Evolutionary conservation across 2,329 filamentous ascomycete species (phyloP).

Genomic region (Pseudomassariella vexata): DNA sequence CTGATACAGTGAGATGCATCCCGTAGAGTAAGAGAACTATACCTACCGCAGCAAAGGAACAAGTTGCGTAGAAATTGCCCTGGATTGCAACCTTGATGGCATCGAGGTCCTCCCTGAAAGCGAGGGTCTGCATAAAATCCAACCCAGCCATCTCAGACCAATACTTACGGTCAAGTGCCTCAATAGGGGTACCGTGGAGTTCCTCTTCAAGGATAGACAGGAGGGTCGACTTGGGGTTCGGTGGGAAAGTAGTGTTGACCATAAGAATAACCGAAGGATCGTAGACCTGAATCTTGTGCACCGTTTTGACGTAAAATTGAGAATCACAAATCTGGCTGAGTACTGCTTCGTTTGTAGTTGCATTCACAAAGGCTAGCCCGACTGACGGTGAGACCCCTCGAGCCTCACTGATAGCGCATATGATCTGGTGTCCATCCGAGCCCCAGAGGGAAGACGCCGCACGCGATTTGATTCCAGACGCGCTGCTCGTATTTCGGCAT

Average conservation of each 20-base stretch:
- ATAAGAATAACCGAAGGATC: conserved; percentile 76
- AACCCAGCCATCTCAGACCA: conserved; percentile 78
- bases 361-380: conserved; percentile 80
- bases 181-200: conserved; percentile 55
- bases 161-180: conserved; percentile 66
- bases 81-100: conserved; percentile 72
- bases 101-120: conserved; percentile 73
- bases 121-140: conserved; percentile 73
- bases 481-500: conserved; percentile 26
- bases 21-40: not conserved
- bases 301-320: conserved; percentile 81
- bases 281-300: conserved; percentile 80
- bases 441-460: conserved; percentile 35
- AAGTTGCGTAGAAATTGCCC: conserved; percentile 82
- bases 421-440: conserved; percentile 59
- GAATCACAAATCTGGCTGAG: conserved; percentile 90
- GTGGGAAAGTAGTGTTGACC: conserved; percentile 59
- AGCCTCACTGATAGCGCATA: conserved; percentile 86
- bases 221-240: conserved; percentile 66
- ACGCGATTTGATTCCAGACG: conserved; percentile 40
- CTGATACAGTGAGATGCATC: conserved; percentile 35
- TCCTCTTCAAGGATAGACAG: conserved; percentile 70
- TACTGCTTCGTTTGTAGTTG: conserved; percentile 76
- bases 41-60: conserved; percentile 78
- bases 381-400: conserved; percentile 81